phyloP scores from a whole-genome alignment of 441 rosid genomes.

The Euphorbia neoarborescens region DNA sequence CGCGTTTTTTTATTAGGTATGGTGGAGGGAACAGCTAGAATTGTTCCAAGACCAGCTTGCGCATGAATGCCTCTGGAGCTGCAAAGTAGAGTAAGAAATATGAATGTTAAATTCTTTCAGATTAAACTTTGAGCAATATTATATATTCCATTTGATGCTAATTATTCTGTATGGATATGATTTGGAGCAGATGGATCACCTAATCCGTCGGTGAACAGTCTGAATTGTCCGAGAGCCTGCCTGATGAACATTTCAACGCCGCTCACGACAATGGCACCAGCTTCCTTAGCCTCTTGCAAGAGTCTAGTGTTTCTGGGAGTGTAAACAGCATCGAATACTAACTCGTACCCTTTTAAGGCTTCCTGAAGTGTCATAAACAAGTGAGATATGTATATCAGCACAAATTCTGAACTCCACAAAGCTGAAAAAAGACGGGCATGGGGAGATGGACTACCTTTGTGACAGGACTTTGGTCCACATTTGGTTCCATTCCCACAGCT shows the following conservation, averaged over 20 bases:
- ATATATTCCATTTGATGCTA: background rate
- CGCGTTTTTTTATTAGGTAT: background rate
- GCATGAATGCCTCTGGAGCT: constrained; percentile 40
- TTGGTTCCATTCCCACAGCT: constrained; percentile 50
- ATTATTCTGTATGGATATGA: background rate
- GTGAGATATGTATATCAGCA: background rate
- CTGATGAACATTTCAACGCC: constrained; percentile 57
- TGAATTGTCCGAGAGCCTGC: constrained; percentile 47
- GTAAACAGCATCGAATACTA: constrained; percentile 50
- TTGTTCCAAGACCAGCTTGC: constrained; percentile 35
- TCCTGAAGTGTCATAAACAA: constrained; percentile 18
- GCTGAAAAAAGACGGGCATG: background rate
- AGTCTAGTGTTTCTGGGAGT: constrained; percentile 47
- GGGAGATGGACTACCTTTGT: constrained; percentile 28
- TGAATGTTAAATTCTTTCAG: background rate
- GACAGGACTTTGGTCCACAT: constrained; percentile 35
- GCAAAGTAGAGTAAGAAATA: constrained; percentile 8
- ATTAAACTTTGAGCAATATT: background rate
- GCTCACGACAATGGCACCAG: constrained; percentile 40
- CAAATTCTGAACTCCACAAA: background rate
- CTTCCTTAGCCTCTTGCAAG: constrained; percentile 42
- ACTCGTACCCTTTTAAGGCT: constrained; percentile 27
- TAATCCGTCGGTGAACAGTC: constrained; percentile 36
- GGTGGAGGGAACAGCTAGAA: constrained; percentile 15
- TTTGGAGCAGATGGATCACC: constrained; percentile 19